Evolutionary conservation across 108 stramenopile species (phyloP).

Genomic region (Phaeodactylum tricornutum): DNA sequence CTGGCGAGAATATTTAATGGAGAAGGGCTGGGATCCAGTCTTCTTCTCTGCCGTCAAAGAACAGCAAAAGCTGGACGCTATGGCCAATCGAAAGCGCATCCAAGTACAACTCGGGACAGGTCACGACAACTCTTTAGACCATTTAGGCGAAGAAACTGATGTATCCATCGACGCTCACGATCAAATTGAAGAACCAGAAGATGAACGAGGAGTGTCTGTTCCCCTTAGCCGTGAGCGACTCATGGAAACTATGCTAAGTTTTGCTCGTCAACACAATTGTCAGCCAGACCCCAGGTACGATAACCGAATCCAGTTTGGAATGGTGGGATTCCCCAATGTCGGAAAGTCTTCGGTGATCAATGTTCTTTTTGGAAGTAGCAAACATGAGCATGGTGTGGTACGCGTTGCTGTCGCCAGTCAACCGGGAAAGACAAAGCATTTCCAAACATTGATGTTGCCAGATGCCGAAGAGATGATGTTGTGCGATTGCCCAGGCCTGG

Average conservation of each 20-base stretch:
- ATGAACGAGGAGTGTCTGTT: conserved; percentile 31
- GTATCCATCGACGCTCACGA: not conserved
- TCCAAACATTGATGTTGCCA: conserved; percentile 93
- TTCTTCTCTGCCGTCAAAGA: conserved; percentile 94
- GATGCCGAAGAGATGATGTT: conserved; percentile 79
- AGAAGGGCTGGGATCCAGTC: conserved; percentile 65
- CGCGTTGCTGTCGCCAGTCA: conserved; percentile 95
- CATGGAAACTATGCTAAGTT: conserved; percentile 49
- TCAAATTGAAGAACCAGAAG: conserved; percentile 3
- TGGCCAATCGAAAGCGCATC: conserved; percentile 15
- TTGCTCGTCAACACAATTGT: conserved; percentile 56
- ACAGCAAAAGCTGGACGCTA: conserved; percentile 78
- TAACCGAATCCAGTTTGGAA: conserved; percentile 80
- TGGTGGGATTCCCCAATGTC: conserved; percentile 97
- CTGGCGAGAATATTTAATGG: conserved; percentile 85
- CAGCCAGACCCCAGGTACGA: conserved; percentile 45
- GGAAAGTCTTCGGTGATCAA: conserved; percentile 98
- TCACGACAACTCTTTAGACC: conserved; percentile 9
- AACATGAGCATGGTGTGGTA: conserved; percentile 75
- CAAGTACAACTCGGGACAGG: conserved; percentile 7
- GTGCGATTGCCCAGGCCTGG: conserved; percentile 99
- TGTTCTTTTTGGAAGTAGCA: conserved; percentile 86
- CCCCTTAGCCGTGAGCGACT: conserved; percentile 61
- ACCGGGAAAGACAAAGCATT: conserved; percentile 99
- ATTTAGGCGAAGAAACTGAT: conserved; percentile 1